phyloP scores from a whole-genome alignment of 495 filamentous ascomycete genomes.

The Monascus purpureus region DNA sequence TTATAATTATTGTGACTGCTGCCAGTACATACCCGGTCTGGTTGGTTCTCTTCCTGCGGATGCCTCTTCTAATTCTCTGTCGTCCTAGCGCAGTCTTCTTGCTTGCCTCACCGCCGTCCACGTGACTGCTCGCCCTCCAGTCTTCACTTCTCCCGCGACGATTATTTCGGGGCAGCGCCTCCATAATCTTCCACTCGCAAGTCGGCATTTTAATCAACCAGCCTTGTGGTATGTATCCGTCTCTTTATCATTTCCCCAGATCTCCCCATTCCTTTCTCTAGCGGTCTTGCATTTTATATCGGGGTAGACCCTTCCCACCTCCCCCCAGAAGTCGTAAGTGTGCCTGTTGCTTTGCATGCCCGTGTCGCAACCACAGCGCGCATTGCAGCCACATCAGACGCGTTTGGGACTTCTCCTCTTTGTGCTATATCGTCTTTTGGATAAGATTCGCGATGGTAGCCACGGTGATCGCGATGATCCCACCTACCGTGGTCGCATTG shows the following conservation, averaged over 20 bases:
- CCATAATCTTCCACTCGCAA: slow-evolving; percentile 26
- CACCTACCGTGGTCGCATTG: no score
- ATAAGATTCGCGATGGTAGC: no score
- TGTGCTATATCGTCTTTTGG: no score
- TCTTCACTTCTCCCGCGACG: slow-evolving; percentile 22
- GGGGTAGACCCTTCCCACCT: neutral
- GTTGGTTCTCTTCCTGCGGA: no score
- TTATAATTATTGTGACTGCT: no score
- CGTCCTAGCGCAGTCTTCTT: slow-evolving; percentile 7
- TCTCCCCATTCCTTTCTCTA: neutral
- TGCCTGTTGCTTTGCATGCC: slow-evolving; percentile 9
- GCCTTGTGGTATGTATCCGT: slow-evolving; percentile 34
- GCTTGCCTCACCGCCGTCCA: slow-evolving; percentile 9
- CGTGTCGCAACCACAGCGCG: no score
- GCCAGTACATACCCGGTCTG: no score
- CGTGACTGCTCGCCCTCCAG: slow-evolving; percentile 18
- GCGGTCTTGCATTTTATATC: neutral
- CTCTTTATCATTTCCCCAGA: slow-evolving; percentile 4
- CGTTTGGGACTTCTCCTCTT: no score
- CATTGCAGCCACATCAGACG: no score
- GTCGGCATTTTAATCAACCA: slow-evolving; percentile 32
- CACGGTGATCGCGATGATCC: no score
- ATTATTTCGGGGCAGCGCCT: slow-evolving; percentile 27
- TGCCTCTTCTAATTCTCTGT: no score
- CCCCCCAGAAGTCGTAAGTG: slow-evolving; percentile 3